Conservation (phyloP, 202 grass and related monocot species). For the Cymbopogon flexuosus region DNA sequence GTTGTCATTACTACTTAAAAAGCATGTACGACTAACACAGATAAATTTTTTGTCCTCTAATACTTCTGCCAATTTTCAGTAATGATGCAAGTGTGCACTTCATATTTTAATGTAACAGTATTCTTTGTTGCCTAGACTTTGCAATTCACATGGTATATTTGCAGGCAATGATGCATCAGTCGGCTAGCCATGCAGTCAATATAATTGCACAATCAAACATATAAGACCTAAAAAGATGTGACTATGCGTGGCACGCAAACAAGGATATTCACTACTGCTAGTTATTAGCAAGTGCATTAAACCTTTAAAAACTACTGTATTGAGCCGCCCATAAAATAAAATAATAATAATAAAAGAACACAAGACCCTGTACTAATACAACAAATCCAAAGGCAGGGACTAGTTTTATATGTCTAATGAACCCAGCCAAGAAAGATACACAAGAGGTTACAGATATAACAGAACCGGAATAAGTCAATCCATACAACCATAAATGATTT, state of each 20-base stretch:
- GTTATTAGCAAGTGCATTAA: too few species aligned
- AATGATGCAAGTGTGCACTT: background rate
- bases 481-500: background rate
- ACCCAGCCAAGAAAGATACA: background rate
- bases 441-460: too few species aligned
- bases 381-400: background rate
- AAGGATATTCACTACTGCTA: too few species aligned
- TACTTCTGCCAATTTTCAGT: background rate
- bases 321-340: too few species aligned
- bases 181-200: too few species aligned
- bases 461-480: too few species aligned
- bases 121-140: background rate
- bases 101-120: background rate
- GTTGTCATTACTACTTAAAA: background rate
- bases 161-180: background rate
- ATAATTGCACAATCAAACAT: too few species aligned
- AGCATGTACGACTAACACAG: background rate
- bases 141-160: background rate
- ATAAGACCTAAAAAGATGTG: too few species aligned
- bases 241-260: too few species aligned
- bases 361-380: background rate
- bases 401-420: background rate
- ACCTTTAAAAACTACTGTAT: background rate
- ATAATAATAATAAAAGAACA: too few species aligned
- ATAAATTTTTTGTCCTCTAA: background rate